Evolutionary conservation across 306 rosid genomes (phyloP).

Genomic region (Castanopsis chinensis): DNA sequence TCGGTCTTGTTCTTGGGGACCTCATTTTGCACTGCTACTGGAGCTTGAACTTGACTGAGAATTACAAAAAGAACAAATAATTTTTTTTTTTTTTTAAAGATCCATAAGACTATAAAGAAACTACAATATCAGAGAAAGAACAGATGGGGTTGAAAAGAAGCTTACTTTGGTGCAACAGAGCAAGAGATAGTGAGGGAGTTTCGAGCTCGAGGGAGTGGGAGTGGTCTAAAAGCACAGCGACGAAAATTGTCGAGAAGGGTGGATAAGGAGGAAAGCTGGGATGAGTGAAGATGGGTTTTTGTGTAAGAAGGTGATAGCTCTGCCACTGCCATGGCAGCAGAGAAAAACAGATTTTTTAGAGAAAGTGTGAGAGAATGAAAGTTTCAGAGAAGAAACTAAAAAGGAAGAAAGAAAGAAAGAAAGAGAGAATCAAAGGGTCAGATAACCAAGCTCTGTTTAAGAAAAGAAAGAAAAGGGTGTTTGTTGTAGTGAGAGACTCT

Average conservation of each 20-base stretch:
- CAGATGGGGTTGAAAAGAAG: not conserved
- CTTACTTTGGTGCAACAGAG: conserved; percentile 79
- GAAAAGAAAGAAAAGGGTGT: not conserved
- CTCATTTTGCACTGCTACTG: conserved; percentile 34
- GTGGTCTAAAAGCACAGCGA: conserved; percentile 37
- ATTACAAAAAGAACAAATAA: not conserved
- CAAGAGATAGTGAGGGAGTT: conserved; percentile 46
- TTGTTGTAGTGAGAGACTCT: too few relatives aligned
- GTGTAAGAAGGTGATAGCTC: conserved; percentile 52
- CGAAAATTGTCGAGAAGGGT: conserved; percentile 33
- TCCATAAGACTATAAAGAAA: not conserved
- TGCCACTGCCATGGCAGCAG: conserved; percentile 66
- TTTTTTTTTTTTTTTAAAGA: not conserved
- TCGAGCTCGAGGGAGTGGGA: conserved; percentile 31
- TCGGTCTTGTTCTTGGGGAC: conserved; percentile 61
- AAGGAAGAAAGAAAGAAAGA: conserved; percentile 1
- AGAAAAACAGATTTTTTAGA: conserved; percentile 12
- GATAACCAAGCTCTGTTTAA: not conserved
- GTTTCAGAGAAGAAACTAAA: not conserved
- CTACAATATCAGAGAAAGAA: not conserved
- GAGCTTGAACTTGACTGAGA: conserved; percentile 74
- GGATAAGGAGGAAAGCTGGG: conserved; percentile 49
- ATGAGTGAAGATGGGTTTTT: conserved; percentile 44
- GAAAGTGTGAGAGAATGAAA: not conserved
- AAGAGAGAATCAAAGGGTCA: not conserved